Conservation (phyloP, 768 basidiomycete genomes). For the Termitomyces sp. region DNA sequence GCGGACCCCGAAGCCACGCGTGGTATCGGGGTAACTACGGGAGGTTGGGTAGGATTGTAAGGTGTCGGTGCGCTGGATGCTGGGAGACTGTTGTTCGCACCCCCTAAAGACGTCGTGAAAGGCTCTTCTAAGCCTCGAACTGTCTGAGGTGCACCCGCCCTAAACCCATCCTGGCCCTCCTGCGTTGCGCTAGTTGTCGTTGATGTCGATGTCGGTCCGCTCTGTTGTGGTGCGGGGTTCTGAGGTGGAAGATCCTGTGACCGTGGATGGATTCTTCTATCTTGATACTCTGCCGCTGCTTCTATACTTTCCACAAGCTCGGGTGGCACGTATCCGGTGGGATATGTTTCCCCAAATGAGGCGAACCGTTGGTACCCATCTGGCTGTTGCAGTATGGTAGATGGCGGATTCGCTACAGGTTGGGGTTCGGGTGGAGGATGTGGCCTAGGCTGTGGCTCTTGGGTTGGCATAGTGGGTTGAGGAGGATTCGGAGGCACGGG, state of each 20-base stretch:
- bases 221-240: neutral
- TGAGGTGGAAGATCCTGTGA: neutral
- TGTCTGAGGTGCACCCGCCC: neutral
- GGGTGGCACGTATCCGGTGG: constrained; percentile 14
- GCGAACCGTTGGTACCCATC: neutral
- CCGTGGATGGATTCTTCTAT: neutral
- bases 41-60: neutral
- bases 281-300: neutral
- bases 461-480: neutral
- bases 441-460: neutral
- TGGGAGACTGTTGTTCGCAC: neutral
- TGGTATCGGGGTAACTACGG: neutral
- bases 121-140: neutral
- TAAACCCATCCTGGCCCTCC: neutral
- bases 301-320: constrained; percentile 5
- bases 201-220: neutral
- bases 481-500: neutral
- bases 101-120: neutral
- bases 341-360: constrained; percentile 6
- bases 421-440: neutral
- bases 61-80: neutral
- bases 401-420: neutral
- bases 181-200: neutral
- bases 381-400: neutral
- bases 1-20: neutral